Conservation (phyloP, 1,139 yeast species). For the Candida sp. region DNA sequence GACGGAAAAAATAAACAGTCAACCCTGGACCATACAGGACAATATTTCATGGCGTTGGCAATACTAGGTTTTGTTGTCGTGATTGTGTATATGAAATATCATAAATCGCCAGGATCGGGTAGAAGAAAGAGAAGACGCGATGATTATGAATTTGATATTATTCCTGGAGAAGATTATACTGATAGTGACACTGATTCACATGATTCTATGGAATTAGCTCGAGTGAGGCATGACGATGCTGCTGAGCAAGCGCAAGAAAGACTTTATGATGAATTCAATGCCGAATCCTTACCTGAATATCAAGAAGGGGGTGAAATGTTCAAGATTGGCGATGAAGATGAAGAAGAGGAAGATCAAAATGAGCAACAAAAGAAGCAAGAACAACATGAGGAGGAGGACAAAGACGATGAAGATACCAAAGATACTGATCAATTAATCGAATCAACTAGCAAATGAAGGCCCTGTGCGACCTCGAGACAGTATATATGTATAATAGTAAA, state of each 20-base stretch:
- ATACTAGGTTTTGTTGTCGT: conserved; percentile 57
- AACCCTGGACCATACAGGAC: conserved; percentile 42
- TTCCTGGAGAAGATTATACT: conserved; percentile 61
- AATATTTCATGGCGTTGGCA: conserved; percentile 58
- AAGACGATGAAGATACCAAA: conserved; percentile 15
- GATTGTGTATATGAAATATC: conserved; percentile 50
- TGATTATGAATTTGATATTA: conserved; percentile 76
- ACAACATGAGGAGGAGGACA: conserved; percentile 63
- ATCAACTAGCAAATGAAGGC: no score
- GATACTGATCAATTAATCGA: neutral
- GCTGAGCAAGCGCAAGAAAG: conserved; percentile 38
- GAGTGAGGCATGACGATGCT: conserved; percentile 9
- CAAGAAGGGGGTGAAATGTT: conserved; percentile 43
- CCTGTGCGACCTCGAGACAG: no score
- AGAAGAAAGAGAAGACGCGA: conserved; percentile 63
- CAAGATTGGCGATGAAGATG: conserved; percentile 40
- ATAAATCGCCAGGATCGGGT: conserved; percentile 44
- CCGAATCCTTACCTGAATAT: conserved; percentile 35
- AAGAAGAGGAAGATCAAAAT: conserved; percentile 10
- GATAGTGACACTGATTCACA: conserved; percentile 27
- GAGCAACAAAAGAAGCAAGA: neutral
- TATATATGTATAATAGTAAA: neutral
- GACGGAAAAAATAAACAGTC: conserved; percentile 33
- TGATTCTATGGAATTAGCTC: conserved; percentile 22
- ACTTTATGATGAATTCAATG: conserved; percentile 38